Base-by-base conservation (phyloP, 2,329 filamentous ascomycete species). In the Colletotrichum somersetense region DNA sequence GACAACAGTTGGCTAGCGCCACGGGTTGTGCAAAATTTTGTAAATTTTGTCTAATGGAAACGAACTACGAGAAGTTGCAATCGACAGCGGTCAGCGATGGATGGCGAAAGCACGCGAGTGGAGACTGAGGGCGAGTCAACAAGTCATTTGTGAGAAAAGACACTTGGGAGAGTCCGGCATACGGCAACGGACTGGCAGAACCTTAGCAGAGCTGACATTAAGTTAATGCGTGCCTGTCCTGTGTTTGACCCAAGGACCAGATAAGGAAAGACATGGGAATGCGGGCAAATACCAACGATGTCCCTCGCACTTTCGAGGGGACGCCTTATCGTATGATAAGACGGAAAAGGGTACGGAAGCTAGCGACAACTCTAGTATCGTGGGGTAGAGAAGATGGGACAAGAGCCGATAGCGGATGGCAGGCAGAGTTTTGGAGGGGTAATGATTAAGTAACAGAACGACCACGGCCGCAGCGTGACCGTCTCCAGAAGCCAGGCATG, bases 311-410 rank as follows among this genome's bases (percentile, higher is more conserved):
- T 18, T 20, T 44, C 7, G 50, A 56, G 16, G 26, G 62, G 10
- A 65, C 55, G 11, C 38, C 53, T 65, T 65, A 69, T 72, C 55
- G 18, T 33, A 55, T 33, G 61, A 61, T 69, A 70, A 70, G 55
- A 14, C 33, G 23, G 44, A 63, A 18, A 48, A 30, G 12, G 16
- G 20, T 52, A 57, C 33, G 20, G 55, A 35, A 33, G n/a, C 52
- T 62, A 44, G 42, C 42, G 46, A 63, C 52, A 38, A 40, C 44
- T 55, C 40, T 33, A 66, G 59, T 46, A 58, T 55, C 62, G 46
- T 52, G 67, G 62, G 62, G 62, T 38, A 38, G 40, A 42, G 38
- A 8, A 46, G 61, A 82, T 81, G 80, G 79, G 61, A 64, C 40
- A 59, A 7, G 35, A 57, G 52, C 71, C 71, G 71, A 72, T 71